A percentile compares a stretch with the other conserved stretches of the same genome.
Evolutionary conservation across 2,329 filamentous ascomycete genomes (phyloP).

Genomic region (Sporothrix humicola): DNA sequence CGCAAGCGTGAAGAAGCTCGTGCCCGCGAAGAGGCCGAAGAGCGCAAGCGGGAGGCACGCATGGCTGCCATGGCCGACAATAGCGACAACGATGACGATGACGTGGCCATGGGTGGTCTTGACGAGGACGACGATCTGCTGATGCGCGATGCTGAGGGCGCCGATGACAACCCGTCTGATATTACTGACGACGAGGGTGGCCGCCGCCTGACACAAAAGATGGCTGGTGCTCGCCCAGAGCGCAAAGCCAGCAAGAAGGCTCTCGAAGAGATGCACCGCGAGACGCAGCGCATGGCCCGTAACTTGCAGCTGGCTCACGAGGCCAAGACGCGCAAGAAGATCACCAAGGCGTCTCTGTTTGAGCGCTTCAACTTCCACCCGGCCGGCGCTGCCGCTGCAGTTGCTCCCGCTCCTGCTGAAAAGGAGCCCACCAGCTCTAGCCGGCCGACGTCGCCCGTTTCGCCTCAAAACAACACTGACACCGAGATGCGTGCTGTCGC

Average conservation of each 20-base stretch:
- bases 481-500: constrained; percentile 45
- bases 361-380: constrained; percentile 79
- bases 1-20: constrained; percentile 74
- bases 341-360: constrained; percentile 81
- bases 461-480: constrained; percentile 57
- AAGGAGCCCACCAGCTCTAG: constrained; percentile 61
- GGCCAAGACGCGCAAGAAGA: constrained; percentile 88
- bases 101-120: constrained; percentile 46
- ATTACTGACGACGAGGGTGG: constrained; percentile 67
- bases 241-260: constrained; percentile 95
- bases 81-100: constrained; percentile 46
- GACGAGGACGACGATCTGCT: constrained; percentile 45
- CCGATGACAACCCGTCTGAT: constrained; percentile 58
- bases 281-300: constrained; percentile 88
- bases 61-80: constrained; percentile 40
- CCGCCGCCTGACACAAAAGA: constrained; percentile 69
- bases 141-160: constrained; percentile 52
- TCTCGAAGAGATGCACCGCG: constrained; percentile 89
- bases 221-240: constrained; percentile 51
- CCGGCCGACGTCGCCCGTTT: constrained; percentile 55
- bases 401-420: constrained; percentile 35
- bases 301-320: constrained; percentile 92
- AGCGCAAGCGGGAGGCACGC: constrained; percentile 55
- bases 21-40: constrained; percentile 67
- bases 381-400: constrained; percentile 43